Base-by-base conservation (phyloP, 2,329 filamentous ascomycete species). In the Exophiala dermatitidis region DNA sequence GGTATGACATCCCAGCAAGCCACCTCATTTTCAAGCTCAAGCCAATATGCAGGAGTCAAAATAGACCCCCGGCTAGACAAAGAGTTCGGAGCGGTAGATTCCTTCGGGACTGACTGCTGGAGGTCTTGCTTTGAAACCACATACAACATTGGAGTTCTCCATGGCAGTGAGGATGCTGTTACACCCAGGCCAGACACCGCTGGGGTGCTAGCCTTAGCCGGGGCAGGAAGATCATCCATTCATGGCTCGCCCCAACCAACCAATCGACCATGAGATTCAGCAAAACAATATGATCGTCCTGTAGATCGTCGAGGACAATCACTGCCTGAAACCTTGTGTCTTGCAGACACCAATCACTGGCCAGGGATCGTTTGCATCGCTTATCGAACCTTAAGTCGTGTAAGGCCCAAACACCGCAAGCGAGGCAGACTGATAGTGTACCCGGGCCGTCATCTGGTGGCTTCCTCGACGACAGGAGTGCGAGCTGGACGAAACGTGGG, bases 281-380 rank as follows among this genome's bases (percentile, higher is more conserved):
- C 42, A 31, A 45, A 32, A 28, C 4, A 29, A 4, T 28, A 5
- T 29, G 28, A 45, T 45, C 12, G 42, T 45, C 42, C 30, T 28
- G 42, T 12, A 4, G 42, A 45, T 45, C 42, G 4, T 10, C 28
- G 46, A 52, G 30, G 37, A 47, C 46, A 44, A 53, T 53, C 50
- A 28, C 32, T 36, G 32, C 38, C 38, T 41, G 6, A 10, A 34
- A 10, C 6, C 6, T 34, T 34, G 19, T 19, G 19, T 19, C 19
- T 19, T 19, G 19, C 19, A 19, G 19, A 19, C 19, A 19, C 19
- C 19, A 19, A 19, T 19, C 19, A 34, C 33, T 10, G 33, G 33
- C 33, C 33, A 34, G 19, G 19, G 19, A 19, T 19, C 19, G 19
- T 19, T 19, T 19, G 19, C 19, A 19, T 19, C 19, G 19, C 19